phyloP scores from a whole-genome alignment of 2,329 filamentous ascomycete species.

The Claviceps purpurea region DNA sequence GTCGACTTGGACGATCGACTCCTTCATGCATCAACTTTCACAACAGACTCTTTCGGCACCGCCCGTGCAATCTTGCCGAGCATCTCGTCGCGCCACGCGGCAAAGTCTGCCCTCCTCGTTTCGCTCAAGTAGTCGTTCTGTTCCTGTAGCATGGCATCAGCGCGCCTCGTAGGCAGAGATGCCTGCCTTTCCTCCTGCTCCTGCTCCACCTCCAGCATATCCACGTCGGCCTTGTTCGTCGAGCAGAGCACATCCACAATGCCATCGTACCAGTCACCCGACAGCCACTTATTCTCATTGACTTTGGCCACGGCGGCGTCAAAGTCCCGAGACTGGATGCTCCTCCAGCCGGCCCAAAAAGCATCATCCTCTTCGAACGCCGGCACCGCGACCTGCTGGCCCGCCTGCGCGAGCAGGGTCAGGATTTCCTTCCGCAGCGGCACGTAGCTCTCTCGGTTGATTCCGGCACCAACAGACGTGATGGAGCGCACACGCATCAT shows the following conservation, averaged over 20 bases:
- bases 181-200: slow-evolving; percentile 13
- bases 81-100: slow-evolving; percentile 49
- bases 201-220: slow-evolving; percentile 20
- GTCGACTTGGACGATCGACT: not conserved
- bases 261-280: slow-evolving; percentile 49
- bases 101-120: slow-evolving; percentile 45
- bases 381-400: slow-evolving; percentile 24
- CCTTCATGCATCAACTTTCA: slow-evolving; percentile 22
- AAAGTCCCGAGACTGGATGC: slow-evolving; percentile 38
- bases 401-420: slow-evolving; percentile 25
- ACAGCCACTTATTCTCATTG: slow-evolving; percentile 42
- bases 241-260: slow-evolving; percentile 39
- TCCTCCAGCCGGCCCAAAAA: slow-evolving; percentile 38
- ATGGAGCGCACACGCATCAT: slow-evolving; percentile 33
- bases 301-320: slow-evolving; percentile 48
- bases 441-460: slow-evolving; percentile 32
- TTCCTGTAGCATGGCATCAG: slow-evolving; percentile 63
- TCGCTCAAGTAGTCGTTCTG: slow-evolving; percentile 59
- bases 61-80: slow-evolving; percentile 40
- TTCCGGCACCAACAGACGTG: slow-evolving; percentile 22
- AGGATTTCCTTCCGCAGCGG: slow-evolving; percentile 32
- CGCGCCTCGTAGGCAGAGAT: slow-evolving; percentile 31
- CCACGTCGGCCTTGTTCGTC: slow-evolving; percentile 21
- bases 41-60: slow-evolving; percentile 13
- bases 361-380: slow-evolving; percentile 31